Conservation (phyloP, 176 grass and related monocot species). For the Zea mays region Zm-B73-REFERENCE-NAM-5.0 NC_050096.1:211667001-211667500, state of each 20-base stretch:
- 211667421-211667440: neutral
- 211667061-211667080: neutral
- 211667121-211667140: slow-evolving; percentile 32
- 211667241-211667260: neutral
- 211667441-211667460: slow-evolving; percentile 6
- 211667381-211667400: neutral
- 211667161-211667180: neutral
- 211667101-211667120: slow-evolving; percentile 30
- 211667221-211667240: neutral
- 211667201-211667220: neutral
- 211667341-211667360: slow-evolving; percentile 22
- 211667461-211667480: slow-evolving; percentile 6
- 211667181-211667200: neutral
- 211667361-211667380: neutral
- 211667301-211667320: slow-evolving; percentile 8
- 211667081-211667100: slow-evolving; percentile 53
- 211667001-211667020: too few species aligned
- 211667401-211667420: neutral
- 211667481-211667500: neutral
- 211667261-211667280: neutral
- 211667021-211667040: too few species aligned
- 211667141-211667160: slow-evolving; percentile 13
- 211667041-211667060: too few species aligned
- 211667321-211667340: neutral
- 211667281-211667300: neutral